These are phyloP conservation scores for Phylloporus sp. DNA, from an alignment of 768 basidiomycete genomes.

Conservation along the genomic window DNA sequence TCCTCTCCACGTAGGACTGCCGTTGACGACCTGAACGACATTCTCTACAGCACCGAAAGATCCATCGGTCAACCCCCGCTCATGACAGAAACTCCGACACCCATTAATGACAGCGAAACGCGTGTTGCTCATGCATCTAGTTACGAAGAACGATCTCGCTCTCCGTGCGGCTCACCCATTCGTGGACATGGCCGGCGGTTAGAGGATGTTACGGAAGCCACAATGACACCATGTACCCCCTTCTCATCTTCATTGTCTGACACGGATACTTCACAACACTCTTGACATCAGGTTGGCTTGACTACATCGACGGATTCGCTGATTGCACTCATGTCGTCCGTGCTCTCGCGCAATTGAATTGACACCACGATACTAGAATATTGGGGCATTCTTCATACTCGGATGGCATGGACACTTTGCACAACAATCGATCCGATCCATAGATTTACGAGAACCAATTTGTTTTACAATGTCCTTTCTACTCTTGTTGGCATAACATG, in stretches of 20 bases:
- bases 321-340: conserved; percentile 7
- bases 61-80: conserved; percentile 12
- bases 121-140: conserved; percentile 5
- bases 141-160: conserved; percentile 13
- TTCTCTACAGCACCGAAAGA: conserved; percentile 26
- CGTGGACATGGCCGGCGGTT: conserved; percentile 6
- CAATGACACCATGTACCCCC: conserved; percentile 17
- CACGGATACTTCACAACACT: conserved; percentile 18
- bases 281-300: conserved; percentile 39
- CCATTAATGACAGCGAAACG: conserved; percentile 10
- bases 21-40: conserved; percentile 27
- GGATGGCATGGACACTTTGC: conserved; percentile 19
- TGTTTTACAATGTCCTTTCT: conserved; percentile 14
- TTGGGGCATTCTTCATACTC: conserved; percentile 14
- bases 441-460: conserved; percentile 23
- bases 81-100: conserved; percentile 12
- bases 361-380: conserved; percentile 12
- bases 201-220: conserved; percentile 9
- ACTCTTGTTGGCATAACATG: conserved; percentile 9
- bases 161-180: neutral
- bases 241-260: conserved; percentile 27
- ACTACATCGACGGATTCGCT: conserved; percentile 36
- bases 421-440: conserved; percentile 11
- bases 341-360: conserved; percentile 7
- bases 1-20: conserved; percentile 24